Evolutionary conservation across 768 basidiomycete genomes (phyloP).

Genomic region (Psilocybe tampanensis): DNA sequence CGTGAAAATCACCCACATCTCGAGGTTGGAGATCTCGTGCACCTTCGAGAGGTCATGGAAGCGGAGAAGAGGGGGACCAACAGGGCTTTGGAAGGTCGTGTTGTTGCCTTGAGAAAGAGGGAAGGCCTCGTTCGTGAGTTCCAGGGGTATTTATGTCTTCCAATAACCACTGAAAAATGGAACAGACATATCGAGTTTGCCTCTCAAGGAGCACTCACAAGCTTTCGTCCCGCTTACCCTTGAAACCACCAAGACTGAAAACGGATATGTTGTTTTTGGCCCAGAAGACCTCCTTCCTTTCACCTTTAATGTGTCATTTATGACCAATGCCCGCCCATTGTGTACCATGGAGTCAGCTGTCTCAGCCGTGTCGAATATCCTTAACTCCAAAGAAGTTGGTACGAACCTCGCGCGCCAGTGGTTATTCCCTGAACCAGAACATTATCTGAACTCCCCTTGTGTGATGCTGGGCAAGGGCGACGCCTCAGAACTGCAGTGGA

Average conservation of each 20-base stretch:
- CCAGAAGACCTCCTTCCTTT: slow-evolving; percentile 40
- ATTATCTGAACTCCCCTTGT: slow-evolving; percentile 26
- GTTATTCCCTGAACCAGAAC: slow-evolving; percentile 45
- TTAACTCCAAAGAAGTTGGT: slow-evolving; percentile 17
- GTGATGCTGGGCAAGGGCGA: slow-evolving; percentile 19
- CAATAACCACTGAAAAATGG: not conserved
- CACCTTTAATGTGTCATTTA: slow-evolving; percentile 49
- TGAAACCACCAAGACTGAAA: slow-evolving; percentile 21
- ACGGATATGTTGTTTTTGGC: slow-evolving; percentile 29
- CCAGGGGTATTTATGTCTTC: not conserved
- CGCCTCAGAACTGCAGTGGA: slow-evolving; percentile 39
- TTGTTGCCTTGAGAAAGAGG: slow-evolving; percentile 43
- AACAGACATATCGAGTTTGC: slow-evolving; percentile 41
- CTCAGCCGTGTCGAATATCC: slow-evolving; percentile 26
- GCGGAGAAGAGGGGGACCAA: slow-evolving; percentile 32
- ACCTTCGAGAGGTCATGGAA: slow-evolving; percentile 43
- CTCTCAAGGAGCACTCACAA: slow-evolving; percentile 42
- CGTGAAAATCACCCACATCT: slow-evolving; percentile 44
- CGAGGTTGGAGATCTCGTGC: slow-evolving; percentile 47
- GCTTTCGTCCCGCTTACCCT: slow-evolving; percentile 28
- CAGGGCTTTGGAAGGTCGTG: slow-evolving; percentile 47
- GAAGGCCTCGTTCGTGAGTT: slow-evolving; percentile 50
- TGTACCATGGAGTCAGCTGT: slow-evolving; percentile 46
- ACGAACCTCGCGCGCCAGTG: slow-evolving; percentile 40
- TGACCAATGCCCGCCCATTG: slow-evolving; percentile 44